A percentile compares a stretch with the other conserved stretches of the same genome.
Conservation (phyloP, 2,329 filamentous ascomycete species). For the Penicillium capsulatum region DNA sequence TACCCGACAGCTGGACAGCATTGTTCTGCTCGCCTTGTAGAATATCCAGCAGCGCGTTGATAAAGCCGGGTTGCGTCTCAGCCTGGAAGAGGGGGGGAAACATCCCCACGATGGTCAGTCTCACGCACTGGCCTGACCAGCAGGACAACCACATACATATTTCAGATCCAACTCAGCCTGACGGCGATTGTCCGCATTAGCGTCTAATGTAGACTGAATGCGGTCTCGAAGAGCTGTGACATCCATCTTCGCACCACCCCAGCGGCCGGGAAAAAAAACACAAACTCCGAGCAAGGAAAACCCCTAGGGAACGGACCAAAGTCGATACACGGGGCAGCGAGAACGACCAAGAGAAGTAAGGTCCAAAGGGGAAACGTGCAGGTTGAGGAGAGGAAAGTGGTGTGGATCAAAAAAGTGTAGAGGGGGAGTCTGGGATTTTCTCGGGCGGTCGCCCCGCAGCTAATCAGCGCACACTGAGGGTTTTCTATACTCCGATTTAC, state of each 20-base stretch:
- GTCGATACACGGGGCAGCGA: constrained; percentile 13
- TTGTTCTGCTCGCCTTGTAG: constrained; percentile 82
- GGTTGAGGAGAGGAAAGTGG: constrained; percentile 10
- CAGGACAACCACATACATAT: constrained; percentile 49
- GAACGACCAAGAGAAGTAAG: constrained; percentile 1
- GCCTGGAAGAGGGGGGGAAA: constrained; percentile 54
- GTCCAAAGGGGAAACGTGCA: constrained; percentile 13
- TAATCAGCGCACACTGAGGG: constrained; percentile 26
- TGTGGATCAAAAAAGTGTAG: constrained; percentile 22
- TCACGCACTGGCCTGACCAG: constrained; percentile 11
- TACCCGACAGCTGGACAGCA: constrained; percentile 84
- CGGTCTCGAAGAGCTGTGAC: constrained; percentile 58
- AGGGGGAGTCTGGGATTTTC: constrained; percentile 25
- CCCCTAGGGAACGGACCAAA: constrained; percentile 19
- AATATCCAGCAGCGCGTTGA: constrained; percentile 84
- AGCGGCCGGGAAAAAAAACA: constrained; percentile 28
- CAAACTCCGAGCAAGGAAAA: constrained; percentile 19
- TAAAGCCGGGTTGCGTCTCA: constrained; percentile 84
- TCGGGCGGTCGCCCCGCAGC: constrained; percentile 26
- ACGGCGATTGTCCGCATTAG: constrained; percentile 58
- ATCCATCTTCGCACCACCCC: constrained; percentile 52
- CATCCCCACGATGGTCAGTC: constrained; percentile 15
- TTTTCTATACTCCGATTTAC: constrained; percentile 20
- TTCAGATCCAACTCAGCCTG: constrained; percentile 63
- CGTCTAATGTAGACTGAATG: constrained; percentile 61